Evolutionary conservation across 768 basidiomycete genomes (phyloP).

Genomic region (Boletus sensibilis): DNA sequence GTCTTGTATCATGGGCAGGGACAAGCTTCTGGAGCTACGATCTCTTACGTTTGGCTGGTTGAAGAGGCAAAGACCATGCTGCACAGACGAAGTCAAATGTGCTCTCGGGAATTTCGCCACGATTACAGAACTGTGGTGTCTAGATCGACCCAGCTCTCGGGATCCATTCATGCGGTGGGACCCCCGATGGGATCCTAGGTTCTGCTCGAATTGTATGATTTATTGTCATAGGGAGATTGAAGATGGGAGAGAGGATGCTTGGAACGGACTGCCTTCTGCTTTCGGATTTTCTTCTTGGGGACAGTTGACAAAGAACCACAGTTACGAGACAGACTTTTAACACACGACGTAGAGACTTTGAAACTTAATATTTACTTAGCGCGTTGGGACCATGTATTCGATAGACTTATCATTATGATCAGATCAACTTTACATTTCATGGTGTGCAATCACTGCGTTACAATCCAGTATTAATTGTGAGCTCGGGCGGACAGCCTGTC

Average conservation of each 20-base stretch:
- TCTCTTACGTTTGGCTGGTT: constrained; percentile 22
- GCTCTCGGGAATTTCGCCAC: constrained; percentile 22
- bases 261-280: constrained; percentile 18
- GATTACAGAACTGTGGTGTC: constrained; percentile 23
- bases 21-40: constrained; percentile 23
- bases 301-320: background rate
- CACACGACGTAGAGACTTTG: background rate
- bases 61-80: constrained; percentile 12
- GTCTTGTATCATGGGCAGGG: constrained; percentile 24
- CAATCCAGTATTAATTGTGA: no score
- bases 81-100: constrained; percentile 21
- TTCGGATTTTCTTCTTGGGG: constrained; percentile 22
- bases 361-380: constrained; percentile 3
- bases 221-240: constrained; percentile 28
- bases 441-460: background rate
- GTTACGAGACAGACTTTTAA: constrained; percentile 8
- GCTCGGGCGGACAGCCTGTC: no score
- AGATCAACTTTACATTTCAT: background rate
- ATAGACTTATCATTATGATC: background rate
- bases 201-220: constrained; percentile 19
- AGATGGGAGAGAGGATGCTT: constrained; percentile 26
- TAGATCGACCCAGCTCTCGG: constrained; percentile 17
- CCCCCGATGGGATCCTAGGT: constrained; percentile 20
- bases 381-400: background rate
- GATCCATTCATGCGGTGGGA: constrained; percentile 27